Evolutionary conservation across 106 monocot genomes (phyloP).

Genomic region (Dendrobium huoshanense): DNA sequence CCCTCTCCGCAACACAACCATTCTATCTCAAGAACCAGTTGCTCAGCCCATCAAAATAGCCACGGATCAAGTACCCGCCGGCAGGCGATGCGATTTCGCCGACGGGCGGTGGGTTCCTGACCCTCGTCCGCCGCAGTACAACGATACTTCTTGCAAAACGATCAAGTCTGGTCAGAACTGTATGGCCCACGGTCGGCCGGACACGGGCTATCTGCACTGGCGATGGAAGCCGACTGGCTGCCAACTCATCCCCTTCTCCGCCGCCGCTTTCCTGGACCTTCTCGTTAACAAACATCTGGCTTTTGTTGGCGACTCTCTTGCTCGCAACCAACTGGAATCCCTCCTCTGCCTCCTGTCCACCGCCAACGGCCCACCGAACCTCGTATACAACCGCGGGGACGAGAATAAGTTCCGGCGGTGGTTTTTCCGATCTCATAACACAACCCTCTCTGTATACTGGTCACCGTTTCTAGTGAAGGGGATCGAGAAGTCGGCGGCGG

Average conservation of each 20-base stretch:
- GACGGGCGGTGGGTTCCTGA: conserved; percentile 54
- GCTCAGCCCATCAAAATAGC: too few species aligned
- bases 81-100: conserved; percentile 46
- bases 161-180: conserved; percentile 83
- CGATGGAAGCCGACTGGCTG: conserved; percentile 55
- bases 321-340: conserved; percentile 77
- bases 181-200: conserved; percentile 77
- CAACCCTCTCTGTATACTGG: conserved; percentile 80
- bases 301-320: conserved; percentile 80
- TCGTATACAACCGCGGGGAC: conserved; percentile 42
- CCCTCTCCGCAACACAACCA: not conserved
- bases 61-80: not conserved
- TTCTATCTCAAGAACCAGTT: too few species aligned
- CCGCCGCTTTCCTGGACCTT: conserved; percentile 38
- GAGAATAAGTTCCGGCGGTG: conserved; percentile 65
- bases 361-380: conserved; percentile 21
- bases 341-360: conserved; percentile 72
- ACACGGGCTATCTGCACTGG: conserved; percentile 67
- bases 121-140: conserved; percentile 34
- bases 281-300: conserved; percentile 44
- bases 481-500: conserved; percentile 42
- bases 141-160: conserved; percentile 53
- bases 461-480: conserved; percentile 84
- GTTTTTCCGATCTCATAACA: conserved; percentile 46
- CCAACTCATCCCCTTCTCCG: conserved; percentile 47